Percentiles rank a stretch among this genome's conserved stretches.
phyloP scores from a whole-genome alignment of 2,329 filamentous ascomycete genomes.

The Phoma herbarum region DNA sequence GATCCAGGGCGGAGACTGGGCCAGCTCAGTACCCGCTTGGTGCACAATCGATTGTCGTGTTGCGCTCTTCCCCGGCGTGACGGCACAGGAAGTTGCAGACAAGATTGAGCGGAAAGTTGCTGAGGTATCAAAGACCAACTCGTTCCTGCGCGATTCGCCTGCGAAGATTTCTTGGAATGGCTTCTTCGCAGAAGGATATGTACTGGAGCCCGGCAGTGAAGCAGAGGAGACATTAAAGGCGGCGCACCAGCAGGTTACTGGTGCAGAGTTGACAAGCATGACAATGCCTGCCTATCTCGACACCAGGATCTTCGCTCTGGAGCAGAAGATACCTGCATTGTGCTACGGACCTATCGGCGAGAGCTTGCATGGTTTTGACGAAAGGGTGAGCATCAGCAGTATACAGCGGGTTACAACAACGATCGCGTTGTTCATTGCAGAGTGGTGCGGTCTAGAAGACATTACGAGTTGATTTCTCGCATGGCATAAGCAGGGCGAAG shows the following conservation, averaged over 20 bases:
- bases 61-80: slow-evolving; percentile 30
- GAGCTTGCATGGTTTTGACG: slow-evolving; percentile 30
- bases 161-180: slow-evolving; percentile 34
- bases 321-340: slow-evolving; percentile 33
- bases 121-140: slow-evolving; percentile 17
- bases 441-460: slow-evolving; percentile 33
- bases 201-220: slow-evolving; percentile 27
- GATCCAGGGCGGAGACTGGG: slow-evolving; percentile 35
- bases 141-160: slow-evolving; percentile 27
- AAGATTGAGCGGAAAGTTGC: slow-evolving; percentile 27
- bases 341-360: slow-evolving; percentile 31
- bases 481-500: too few species aligned
- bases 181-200: slow-evolving; percentile 34
- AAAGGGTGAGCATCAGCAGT: slow-evolving; percentile 31
- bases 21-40: slow-evolving; percentile 34
- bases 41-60: slow-evolving; percentile 34
- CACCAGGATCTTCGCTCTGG: slow-evolving; percentile 29
- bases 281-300: slow-evolving; percentile 31
- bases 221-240: slow-evolving; percentile 26
- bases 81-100: slow-evolving; percentile 26
- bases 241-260: slow-evolving; percentile 28
- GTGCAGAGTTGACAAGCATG: slow-evolving; percentile 21
- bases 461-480: neutral
- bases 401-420: slow-evolving; percentile 29
- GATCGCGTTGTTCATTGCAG: slow-evolving; percentile 31